Percentiles rank a stretch among this genome's conserved stretches.
These are phyloP conservation scores for Yamadazyma insecticola DNA, from an alignment of 805 yeast species.

Conservation along the genomic window DNA sequence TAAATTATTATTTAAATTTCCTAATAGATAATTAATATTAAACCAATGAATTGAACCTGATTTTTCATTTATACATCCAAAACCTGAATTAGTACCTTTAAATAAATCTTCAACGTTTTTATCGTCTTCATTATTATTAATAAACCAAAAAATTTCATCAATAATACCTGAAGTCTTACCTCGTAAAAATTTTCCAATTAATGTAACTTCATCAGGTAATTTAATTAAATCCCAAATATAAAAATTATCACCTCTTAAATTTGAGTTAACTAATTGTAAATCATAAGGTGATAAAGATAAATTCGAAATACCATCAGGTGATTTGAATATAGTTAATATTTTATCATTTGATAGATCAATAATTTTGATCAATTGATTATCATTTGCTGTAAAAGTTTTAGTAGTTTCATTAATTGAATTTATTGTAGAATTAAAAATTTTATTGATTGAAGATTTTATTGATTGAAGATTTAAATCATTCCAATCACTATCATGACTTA, in stretches of 20 bases:
- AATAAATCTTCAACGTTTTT: conserved; percentile 13
- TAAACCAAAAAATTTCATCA: conserved; percentile 50
- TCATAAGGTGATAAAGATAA: conserved; percentile 62
- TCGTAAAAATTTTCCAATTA: conserved; percentile 54
- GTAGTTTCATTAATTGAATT: conserved; percentile 15
- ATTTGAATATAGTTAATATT: conserved; percentile 42
- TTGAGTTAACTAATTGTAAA: conserved; percentile 48
- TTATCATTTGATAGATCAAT: conserved; percentile 42
- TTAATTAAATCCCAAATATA: conserved; percentile 61
- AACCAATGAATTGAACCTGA: conserved; percentile 65
- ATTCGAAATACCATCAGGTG: conserved; percentile 59
- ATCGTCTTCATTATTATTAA: conserved; percentile 25
- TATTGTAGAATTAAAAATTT: conserved; percentile 31
- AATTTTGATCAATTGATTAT: conserved; percentile 39
- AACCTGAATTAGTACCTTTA: conserved; percentile 32
- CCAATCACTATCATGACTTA: conserved; percentile 17
- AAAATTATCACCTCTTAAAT: conserved; percentile 56
- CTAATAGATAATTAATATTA: conserved; percentile 38
- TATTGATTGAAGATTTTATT: conserved; percentile 27
- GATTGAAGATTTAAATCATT: conserved; percentile 21
- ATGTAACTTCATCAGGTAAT: conserved; percentile 44
- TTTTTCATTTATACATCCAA: conserved; percentile 49
- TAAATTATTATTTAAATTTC: conserved; percentile 23
- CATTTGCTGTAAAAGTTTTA: conserved; percentile 14
- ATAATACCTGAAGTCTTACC: conserved; percentile 61